Evolutionary conservation across 106 monocot species (phyloP), one percentile per base, ranked within the genome.

Genomic region (Dendrobium chrysotoxum): DNA sequence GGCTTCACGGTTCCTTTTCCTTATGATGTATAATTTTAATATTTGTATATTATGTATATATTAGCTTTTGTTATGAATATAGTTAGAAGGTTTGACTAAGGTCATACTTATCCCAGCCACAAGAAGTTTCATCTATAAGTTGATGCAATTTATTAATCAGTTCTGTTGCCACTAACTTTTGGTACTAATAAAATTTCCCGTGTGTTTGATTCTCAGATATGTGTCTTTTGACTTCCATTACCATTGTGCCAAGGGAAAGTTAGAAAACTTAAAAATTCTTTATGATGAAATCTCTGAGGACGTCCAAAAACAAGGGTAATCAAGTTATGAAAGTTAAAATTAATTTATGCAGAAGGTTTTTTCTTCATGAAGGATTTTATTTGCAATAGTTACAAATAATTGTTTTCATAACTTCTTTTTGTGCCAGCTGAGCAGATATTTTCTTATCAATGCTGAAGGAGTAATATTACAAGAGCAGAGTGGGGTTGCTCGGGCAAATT

Each of bases 381-480:
- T 67, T 78, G 38, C 76, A 77, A 79, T 76, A 79, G 74, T 92
- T 87, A 58, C 84, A 82, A 79, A 84, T 89, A 79, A 86, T 80
- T 40, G 77, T 82, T 77, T 77, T 83, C 79, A 88, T 87, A 87
- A 81, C 86, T 84, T 39, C 82, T 82, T 86, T 44, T 75, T 91
- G 87, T 91, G 92, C 88, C 94, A 92, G 94, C 84, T 97, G 94
- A 89, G 91, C 97, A 97, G 97, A 89, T 97, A 86, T 86, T 94
- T 97, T 91, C 87, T 97, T 76, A 71, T 85, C 76, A 87, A 91
- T 77, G 77, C 85, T 76, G 94, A 87, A 46, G 64, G 64, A 65
- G 85, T 88, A 26, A 82, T 89, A 50, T 40, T 92, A 17, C 44
- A 83, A 67, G 97, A 97, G 83, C 97, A 97, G 75, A 89, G 57